Percentiles rank a stretch among this genome's conserved stretches.
phyloP scores from a whole-genome alignment of 208 protist genomes.

The Acanthamoeba lenticulata region DNA sequence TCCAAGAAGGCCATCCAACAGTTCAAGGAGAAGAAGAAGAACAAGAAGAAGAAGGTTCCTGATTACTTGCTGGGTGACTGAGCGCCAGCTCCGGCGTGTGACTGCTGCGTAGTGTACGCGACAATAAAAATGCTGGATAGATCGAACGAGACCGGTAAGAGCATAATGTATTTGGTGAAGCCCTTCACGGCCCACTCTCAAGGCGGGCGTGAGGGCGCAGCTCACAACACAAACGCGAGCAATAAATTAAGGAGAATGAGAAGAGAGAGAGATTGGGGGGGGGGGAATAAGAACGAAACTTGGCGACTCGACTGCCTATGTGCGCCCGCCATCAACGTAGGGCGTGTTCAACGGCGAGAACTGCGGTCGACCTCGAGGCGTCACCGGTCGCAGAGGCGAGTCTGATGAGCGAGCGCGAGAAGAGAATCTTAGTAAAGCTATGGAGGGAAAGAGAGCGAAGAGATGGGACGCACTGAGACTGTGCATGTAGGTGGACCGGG shows the following conservation, averaged over 20 bases:
- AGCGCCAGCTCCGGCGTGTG: background rate
- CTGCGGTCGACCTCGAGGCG: background rate
- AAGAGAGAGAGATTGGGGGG: background rate
- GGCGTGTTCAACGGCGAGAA: background rate
- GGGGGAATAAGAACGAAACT: background rate
- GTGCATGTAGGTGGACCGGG: background rate
- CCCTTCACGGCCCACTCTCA: too few relatives aligned
- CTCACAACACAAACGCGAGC: background rate
- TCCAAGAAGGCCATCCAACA: background rate
- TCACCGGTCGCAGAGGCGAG: background rate
- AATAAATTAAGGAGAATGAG: background rate
- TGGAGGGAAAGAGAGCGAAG: background rate
- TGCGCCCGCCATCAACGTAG: background rate
- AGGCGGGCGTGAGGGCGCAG: too few relatives aligned
- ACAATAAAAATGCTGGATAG: too few relatives aligned
- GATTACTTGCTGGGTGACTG: conserved; percentile 27
- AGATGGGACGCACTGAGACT: background rate
- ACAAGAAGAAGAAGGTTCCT: conserved; percentile 60
- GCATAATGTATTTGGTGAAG: too few relatives aligned
- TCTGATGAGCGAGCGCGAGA: background rate
- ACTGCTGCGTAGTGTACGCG: too few relatives aligned
- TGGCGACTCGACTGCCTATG: background rate
- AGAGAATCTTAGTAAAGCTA: background rate
- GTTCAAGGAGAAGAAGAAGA: conserved; percentile 59
- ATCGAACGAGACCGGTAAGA: too few relatives aligned